These are phyloP conservation scores for Coprinopsis sp. DNA, from an alignment of 768 basidiomycete genomes.

Conservation along the genomic window DNA sequence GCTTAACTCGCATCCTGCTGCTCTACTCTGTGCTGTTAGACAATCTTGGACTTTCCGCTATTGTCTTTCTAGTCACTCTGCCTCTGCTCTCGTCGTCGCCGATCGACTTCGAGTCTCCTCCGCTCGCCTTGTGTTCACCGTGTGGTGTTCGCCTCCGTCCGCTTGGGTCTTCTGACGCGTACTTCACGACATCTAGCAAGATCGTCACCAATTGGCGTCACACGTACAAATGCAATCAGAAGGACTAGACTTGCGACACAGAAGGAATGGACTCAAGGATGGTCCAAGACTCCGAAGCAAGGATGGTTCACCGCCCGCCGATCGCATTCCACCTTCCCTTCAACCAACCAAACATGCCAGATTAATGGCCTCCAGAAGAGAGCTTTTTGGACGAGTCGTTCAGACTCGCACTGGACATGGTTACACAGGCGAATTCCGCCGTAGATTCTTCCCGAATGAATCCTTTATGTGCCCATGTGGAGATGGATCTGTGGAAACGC, in stretches of 20 bases:
- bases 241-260: constrained; percentile 5
- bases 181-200: background rate
- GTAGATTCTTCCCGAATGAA: constrained; percentile 13
- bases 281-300: constrained; percentile 8
- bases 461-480: constrained; percentile 21
- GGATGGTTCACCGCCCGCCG: constrained; percentile 13
- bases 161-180: too few species aligned
- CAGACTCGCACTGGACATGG: constrained; percentile 24
- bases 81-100: too few species aligned
- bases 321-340: constrained; percentile 14
- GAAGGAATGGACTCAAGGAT: constrained; percentile 14
- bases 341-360: constrained; percentile 16
- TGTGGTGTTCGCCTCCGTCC: too few species aligned
- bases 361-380: too few species aligned
- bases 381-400: constrained; percentile 20
- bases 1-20: too few species aligned
- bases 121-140: too few species aligned
- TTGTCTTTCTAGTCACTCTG: too few species aligned
- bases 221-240: constrained; percentile 13
- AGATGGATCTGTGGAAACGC: constrained; percentile 15
- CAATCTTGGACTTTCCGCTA: too few species aligned
- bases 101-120: too few species aligned
- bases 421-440: constrained; percentile 24
- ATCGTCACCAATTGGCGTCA: constrained; percentile 5
- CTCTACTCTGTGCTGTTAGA: too few species aligned